Conservation (phyloP, 805 yeast species). For the Torulaspora franciscae region DNA sequence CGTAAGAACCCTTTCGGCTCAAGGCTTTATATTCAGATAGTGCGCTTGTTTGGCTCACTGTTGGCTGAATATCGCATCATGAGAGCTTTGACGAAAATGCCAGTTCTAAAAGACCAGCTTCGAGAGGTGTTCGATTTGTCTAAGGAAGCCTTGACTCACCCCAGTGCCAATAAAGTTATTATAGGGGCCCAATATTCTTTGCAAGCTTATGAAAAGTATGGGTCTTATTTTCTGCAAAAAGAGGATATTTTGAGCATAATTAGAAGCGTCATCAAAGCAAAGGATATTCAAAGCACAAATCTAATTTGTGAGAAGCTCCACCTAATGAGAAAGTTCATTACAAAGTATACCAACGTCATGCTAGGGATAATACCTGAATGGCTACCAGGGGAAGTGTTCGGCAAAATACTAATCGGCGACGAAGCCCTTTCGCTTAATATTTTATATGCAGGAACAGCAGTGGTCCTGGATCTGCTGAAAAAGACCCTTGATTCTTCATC, state of each 20-base stretch:
- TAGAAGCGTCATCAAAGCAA: slow-evolving; percentile 16
- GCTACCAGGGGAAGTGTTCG: slow-evolving; percentile 29
- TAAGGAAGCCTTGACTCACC: slow-evolving; percentile 20
- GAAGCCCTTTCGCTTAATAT: slow-evolving; percentile 19
- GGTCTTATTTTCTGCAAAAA: slow-evolving; percentile 14
- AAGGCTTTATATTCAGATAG: slow-evolving; percentile 32
- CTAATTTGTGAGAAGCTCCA: slow-evolving; percentile 26
- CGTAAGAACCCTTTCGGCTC: slow-evolving; percentile 30
- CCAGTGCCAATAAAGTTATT: slow-evolving; percentile 27
- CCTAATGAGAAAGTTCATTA: slow-evolving; percentile 21
- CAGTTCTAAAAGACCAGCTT: slow-evolving; percentile 12
- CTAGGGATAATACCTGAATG: slow-evolving; percentile 18
- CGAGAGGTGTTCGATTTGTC: slow-evolving; percentile 18
- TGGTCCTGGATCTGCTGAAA: slow-evolving; percentile 27
- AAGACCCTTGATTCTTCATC: slow-evolving; percentile 16
- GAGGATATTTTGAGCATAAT: slow-evolving; percentile 17
- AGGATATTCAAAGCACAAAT: slow-evolving; percentile 27
- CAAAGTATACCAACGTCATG: slow-evolving; percentile 26
- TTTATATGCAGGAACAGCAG: slow-evolving; percentile 17
- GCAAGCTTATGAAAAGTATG: slow-evolving; percentile 28
- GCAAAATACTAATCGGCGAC: slow-evolving; percentile 22
- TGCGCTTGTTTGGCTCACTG: slow-evolving; percentile 24
- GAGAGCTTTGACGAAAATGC: slow-evolving; percentile 13
- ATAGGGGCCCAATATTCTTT: slow-evolving; percentile 26
- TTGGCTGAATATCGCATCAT: slow-evolving; percentile 27